Evolutionary conservation across 2,329 filamentous ascomycete species (phyloP).

Genomic region (Alternaria tenuissima): DNA sequence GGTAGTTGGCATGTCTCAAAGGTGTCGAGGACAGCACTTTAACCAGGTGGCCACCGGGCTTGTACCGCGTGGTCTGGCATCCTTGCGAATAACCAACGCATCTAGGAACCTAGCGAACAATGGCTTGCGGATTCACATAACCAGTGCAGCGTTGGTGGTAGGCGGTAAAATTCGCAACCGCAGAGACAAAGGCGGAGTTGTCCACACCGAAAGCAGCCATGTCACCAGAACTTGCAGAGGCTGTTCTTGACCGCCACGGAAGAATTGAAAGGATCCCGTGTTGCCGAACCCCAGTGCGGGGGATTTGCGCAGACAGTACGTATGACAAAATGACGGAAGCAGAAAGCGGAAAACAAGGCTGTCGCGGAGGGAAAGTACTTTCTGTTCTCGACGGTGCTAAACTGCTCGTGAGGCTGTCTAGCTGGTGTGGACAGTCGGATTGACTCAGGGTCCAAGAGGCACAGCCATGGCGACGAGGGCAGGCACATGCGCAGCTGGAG

Average conservation of each 20-base stretch:
- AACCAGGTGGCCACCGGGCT: conserved; percentile 23
- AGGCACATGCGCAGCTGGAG: conserved; percentile 18
- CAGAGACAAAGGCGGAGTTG: conserved; percentile 28
- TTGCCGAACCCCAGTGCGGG: conserved; percentile 10
- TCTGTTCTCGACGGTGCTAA: conserved; percentile 2
- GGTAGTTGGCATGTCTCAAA: conserved; percentile 29
- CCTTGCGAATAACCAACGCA: conserved; percentile 27
- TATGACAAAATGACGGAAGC: background rate
- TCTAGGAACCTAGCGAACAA: conserved; percentile 40
- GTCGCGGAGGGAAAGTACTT: background rate
- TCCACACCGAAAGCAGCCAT: conserved; percentile 34
- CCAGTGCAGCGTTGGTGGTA: conserved; percentile 21
- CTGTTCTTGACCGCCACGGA: conserved; percentile 35
- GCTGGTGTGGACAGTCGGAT: conserved; percentile 11
- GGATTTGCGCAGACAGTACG: conserved; percentile 4
- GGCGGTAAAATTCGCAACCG: conserved; percentile 24
- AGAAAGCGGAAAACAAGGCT: conserved; percentile 14
- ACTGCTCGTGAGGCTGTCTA: conserved; percentile 24
- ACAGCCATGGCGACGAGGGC: conserved; percentile 32
- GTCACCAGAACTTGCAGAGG: conserved; percentile 38
- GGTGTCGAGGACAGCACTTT: conserved; percentile 15
- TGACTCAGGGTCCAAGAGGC: conserved; percentile 25
- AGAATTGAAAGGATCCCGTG: conserved; percentile 43
- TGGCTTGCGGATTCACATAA: conserved; percentile 23
- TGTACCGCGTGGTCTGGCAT: conserved; percentile 33